Evolutionary conservation across 2,329 filamentous ascomycete species (phyloP), one percentile per base, ranked within the genome.

Genomic region (Colletotrichum agaves): DNA sequence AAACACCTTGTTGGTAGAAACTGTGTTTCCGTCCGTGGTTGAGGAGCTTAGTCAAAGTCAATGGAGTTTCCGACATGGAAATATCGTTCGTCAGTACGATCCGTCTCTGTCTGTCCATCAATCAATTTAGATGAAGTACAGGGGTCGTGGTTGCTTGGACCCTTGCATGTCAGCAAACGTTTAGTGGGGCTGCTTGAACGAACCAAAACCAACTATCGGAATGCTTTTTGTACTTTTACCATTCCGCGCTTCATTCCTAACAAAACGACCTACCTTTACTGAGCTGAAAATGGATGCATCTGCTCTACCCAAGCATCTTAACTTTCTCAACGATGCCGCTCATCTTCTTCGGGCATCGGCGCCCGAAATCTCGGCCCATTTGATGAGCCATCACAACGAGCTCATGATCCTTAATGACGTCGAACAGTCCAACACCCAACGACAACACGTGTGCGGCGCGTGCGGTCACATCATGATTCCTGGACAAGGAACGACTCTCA

Each of bases 401-500:
- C 74, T 90, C 13, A 79, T 88, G 72, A 80, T 82, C 50, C 78
- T 83, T 57, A 79, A 85, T 70, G 79, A 81, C 47, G 70, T 86
- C 6, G 71, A 78, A 7, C 75, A 78, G 56, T 77, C 83, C 10
- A 84, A 87, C 17, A 72, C 79, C n/a, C 83, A 88, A 69, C 80
- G 81, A 57, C 84, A 88, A 69, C 84, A 84, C 63, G 79, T 83
- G 23, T 91, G 90, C 75, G 82, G 79, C 55, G 83, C 83, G 58
- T 92, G 90, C 73, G 89, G 90, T 15, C 83, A 85, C 69, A 87
- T 91, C 43, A 83, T 89, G 78, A 78, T 89, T 4, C 78, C 82
- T 1, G 87, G 88, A 0, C 81, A 82, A 8, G 79, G 78, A 2
- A 80, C 79, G 47, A 71, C 71, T 8, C 53, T 87, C 8, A 78